A percentile compares a stretch with the other conserved stretches of the same genome.
Evolutionary conservation across 2,329 filamentous ascomycete genomes (phyloP).

Genomic region (Penicillium nordicum): DNA sequence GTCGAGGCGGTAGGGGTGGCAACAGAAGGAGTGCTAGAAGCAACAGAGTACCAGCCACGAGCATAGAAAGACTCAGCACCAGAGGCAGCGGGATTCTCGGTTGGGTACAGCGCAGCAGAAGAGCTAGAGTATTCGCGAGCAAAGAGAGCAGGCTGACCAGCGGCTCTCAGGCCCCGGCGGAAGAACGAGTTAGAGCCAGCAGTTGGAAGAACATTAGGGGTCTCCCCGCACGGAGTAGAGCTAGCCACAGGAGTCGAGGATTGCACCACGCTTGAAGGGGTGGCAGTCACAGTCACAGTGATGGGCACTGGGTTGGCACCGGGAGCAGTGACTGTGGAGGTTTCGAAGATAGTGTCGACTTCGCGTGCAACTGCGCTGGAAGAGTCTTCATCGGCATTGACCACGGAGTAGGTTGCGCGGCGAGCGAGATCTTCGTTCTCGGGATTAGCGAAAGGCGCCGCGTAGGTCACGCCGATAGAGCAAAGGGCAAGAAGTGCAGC

Average conservation of each 20-base stretch:
- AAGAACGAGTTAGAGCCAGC: conserved; percentile 14
- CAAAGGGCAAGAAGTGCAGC: conserved; percentile 28
- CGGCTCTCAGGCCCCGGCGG: conserved; percentile 19
- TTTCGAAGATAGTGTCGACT: conserved; percentile 20
- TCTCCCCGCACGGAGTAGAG: conserved; percentile 12
- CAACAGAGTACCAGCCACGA: conserved; percentile 10
- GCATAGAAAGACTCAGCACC: not conserved
- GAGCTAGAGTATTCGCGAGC: conserved; percentile 10
- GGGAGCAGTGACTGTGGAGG: conserved; percentile 19
- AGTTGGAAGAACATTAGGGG: not conserved
- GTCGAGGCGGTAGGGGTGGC: not conserved
- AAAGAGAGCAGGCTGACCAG: conserved; percentile 15
- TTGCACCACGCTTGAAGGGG: conserved; percentile 9
- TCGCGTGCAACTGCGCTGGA: conserved; percentile 17
- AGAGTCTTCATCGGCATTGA: conserved; percentile 31
- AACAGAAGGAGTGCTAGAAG: not conserved
- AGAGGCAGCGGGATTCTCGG: not conserved
- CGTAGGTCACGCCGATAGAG: conserved; percentile 25
- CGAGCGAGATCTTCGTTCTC: conserved; percentile 25
- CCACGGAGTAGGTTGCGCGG: conserved; percentile 29
- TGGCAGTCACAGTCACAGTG: conserved; percentile 22
- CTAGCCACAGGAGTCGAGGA: conserved; percentile 10
- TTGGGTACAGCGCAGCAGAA: not conserved
- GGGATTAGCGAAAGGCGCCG: conserved; percentile 26
- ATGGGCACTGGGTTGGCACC: conserved; percentile 2